Conservation (phyloP, 495 filamentous ascomycete species). For the Sordaria brevicollis region DNA sequence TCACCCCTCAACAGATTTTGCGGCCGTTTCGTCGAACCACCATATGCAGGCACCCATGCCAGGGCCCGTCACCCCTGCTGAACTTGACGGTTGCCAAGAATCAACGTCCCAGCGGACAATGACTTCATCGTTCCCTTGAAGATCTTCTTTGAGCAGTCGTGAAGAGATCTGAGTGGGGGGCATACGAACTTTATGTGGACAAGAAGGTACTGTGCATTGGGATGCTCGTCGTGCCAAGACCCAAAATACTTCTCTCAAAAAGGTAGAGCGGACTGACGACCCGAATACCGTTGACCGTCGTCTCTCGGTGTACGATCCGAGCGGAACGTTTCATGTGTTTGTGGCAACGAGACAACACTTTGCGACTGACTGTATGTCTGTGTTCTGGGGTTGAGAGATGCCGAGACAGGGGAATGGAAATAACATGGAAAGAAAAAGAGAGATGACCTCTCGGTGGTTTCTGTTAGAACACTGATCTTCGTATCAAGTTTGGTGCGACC, state of each 20-base stretch:
- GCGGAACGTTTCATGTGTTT: neutral
- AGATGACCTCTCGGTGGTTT: neutral
- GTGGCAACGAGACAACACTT: neutral
- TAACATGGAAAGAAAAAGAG: neutral
- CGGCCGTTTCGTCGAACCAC: neutral
- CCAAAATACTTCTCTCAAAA: neutral
- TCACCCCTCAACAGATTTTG: neutral
- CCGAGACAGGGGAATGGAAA: neutral
- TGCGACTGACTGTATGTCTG: neutral
- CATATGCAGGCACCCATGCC: neutral
- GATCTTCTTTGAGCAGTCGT: no score
- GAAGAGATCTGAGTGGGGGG: neutral
- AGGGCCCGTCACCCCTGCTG: neutral
- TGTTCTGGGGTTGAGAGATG: neutral
- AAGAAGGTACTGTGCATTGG: neutral
- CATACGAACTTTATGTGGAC: neutral
- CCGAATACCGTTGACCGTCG: neutral
- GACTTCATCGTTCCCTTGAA: neutral
- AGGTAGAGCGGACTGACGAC: neutral
- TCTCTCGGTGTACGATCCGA: neutral
- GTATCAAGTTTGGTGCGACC: neutral
- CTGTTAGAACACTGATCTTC: neutral
- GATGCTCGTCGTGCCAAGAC: neutral
- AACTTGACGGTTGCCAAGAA: neutral
- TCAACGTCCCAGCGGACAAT: neutral